Percentiles rank a stretch among this genome's conserved stretches.
Evolutionary conservation across 345 rosid species (phyloP).

Genomic region (Luvunga scandens): DNA sequence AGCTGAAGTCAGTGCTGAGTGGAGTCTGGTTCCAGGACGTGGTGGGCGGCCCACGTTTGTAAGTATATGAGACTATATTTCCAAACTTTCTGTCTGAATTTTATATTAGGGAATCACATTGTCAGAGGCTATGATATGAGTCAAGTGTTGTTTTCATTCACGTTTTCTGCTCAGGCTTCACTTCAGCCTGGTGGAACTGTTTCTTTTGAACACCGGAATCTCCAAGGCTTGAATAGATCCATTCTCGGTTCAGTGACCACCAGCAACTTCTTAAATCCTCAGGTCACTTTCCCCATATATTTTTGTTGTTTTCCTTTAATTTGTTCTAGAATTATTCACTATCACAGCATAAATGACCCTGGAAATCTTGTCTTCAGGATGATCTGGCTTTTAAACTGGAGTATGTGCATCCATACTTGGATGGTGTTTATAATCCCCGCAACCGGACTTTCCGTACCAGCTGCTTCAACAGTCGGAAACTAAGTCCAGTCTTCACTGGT

Average conservation of each 20-base stretch:
- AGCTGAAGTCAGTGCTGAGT: constrained; percentile 97
- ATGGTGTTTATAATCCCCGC: constrained; percentile 73
- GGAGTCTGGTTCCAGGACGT: constrained; percentile 99
- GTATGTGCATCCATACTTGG: constrained; percentile 94
- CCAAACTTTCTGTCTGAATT: background rate
- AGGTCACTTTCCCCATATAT: constrained; percentile 40
- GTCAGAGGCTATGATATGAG: background rate
- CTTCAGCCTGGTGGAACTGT: constrained; percentile 98
- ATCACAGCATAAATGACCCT: background rate
- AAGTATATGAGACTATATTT: constrained; percentile 15
- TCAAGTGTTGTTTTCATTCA: background rate
- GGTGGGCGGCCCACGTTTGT: constrained; percentile 97
- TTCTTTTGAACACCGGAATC: constrained; percentile 91
- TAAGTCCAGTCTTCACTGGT: constrained; percentile 98
- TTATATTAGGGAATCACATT: background rate
- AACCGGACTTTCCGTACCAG: constrained; percentile 87
- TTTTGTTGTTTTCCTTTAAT: background rate
- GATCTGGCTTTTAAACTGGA: constrained; percentile 99
- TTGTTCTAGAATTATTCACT: background rate
- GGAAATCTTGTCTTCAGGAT: constrained; percentile 48
- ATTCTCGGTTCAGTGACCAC: constrained; percentile 93
- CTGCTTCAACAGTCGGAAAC: constrained; percentile 92
- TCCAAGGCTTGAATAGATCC: constrained; percentile 88
- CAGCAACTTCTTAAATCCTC: constrained; percentile 93
- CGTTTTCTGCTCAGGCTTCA: constrained; percentile 58